Evolutionary conservation across 1,284 basidiomycete genomes (phyloP).

Genomic region (Wallemia hederae): DNA sequence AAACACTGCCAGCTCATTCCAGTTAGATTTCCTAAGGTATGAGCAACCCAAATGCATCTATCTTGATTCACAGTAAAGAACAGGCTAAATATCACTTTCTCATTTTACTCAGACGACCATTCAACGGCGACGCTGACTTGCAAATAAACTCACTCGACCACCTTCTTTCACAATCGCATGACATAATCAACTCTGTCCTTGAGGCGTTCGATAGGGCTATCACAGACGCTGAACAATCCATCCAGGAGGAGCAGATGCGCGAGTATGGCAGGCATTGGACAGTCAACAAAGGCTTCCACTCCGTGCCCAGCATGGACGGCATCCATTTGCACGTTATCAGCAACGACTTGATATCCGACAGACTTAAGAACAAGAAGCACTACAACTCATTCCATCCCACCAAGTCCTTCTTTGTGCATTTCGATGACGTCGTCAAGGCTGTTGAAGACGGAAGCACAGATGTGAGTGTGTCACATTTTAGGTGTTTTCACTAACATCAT

Average conservation of each 20-base stretch:
- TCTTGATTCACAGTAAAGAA: not conserved
- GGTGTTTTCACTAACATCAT: conserved; percentile 13
- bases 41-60: conserved; percentile 2
- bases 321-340: conserved; percentile 57
- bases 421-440: conserved; percentile 44
- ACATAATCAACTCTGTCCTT: conserved; percentile 27
- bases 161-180: conserved; percentile 29
- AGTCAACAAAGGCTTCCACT: conserved; percentile 61
- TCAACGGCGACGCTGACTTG: conserved; percentile 4
- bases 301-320: conserved; percentile 28
- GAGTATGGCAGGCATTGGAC: conserved; percentile 51
- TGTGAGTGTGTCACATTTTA: not conserved
- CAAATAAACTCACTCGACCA: conserved; percentile 26
- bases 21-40: not conserved
- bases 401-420: conserved; percentile 53
- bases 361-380: conserved; percentile 70
- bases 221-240: conserved; percentile 25
- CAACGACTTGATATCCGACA: conserved; percentile 38
- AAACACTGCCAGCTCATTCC: not conserved
- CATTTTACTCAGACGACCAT: conserved; percentile 33
- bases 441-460: conserved; percentile 25
- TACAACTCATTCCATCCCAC: conserved; percentile 79
- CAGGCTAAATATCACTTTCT: conserved; percentile 49
- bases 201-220: conserved; percentile 21
- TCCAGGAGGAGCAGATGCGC: conserved; percentile 52